Base-by-base conservation (phyloP, 2,329 filamentous ascomycete genomes). In the Dactylonectria estremocensis region DNA sequence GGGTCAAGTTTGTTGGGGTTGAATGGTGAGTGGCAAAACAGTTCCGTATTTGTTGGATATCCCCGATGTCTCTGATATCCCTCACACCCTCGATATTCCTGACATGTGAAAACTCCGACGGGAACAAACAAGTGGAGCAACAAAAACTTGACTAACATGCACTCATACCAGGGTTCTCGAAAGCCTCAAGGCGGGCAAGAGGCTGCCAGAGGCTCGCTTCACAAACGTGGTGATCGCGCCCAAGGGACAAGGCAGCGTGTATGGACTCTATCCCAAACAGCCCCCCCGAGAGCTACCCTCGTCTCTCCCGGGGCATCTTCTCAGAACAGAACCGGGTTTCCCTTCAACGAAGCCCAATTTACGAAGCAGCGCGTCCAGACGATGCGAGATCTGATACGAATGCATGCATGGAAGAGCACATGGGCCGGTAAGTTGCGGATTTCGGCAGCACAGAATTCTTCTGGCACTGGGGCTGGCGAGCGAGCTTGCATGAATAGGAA, bases 1-100 rank as follows among this genome's bases (percentile, higher is more conserved):
- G 88, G 28, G 86, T 97, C 58, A 95, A 91, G 82, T 95, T 92
- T 79, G 92, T 98, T 61, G 89, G 87, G 58, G 93, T 91, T 28
- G 92, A 97, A 74, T 98, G 95, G 94, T 92, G 78, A 57, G 49
- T 64, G 43, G 13, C 35, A 20, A 28, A 28, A 14, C 14, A 45
- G 16, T 24, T 40, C 13, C 20, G 28, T 20, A 46, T 16, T 35
- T 3, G 11, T 35, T 28, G 24, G 24, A 28, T 7, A 28, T 28
- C 24, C 4, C 24, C n/a, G 33, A 14, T 46, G n/a, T 18, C 46
- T 37, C 20, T 18, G 24, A 28, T 28, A 28, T 28, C 24, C 2
- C 24, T 7, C 24, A 28, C 24, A 28, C 7, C 24, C 24, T 7
- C 7, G 24, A 28, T 28, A 7, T 28, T 2, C 24, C 24, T n/a